Percentiles rank a stretch among this genome's conserved stretches.
These are phyloP conservation scores for Cadophora gregata DNA, from an alignment of 2,329 filamentous ascomycete species.

Conservation along the genomic window DNA sequence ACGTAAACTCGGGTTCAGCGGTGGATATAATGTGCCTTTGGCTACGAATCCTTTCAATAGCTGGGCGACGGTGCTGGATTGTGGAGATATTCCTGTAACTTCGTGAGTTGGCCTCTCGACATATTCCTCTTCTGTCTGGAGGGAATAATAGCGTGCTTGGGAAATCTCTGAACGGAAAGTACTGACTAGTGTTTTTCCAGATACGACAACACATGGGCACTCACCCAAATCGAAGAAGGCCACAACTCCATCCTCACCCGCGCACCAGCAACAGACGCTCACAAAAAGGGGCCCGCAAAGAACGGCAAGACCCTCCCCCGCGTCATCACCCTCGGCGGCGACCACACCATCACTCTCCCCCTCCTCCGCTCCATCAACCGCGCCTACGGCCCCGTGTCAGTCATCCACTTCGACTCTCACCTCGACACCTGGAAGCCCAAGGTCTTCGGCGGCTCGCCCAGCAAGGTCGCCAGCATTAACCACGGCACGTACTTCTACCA, in stretches of 20 bases:
- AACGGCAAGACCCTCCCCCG: constrained; percentile 78
- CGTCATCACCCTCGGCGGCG: constrained; percentile 76
- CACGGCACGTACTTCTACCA: constrained; percentile 92
- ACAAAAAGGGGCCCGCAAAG: constrained; percentile 70
- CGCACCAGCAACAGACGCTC: constrained; percentile 70
- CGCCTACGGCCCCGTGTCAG: constrained; percentile 64
- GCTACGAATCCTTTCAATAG: constrained; percentile 80
- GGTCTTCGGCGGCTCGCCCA: constrained; percentile 83
- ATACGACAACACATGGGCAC: constrained; percentile 82
- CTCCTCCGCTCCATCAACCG: constrained; percentile 65
- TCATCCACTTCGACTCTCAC: constrained; percentile 68
- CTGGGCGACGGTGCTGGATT: constrained; percentile 82
- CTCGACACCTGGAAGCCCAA: constrained; percentile 82
- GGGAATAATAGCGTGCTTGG: background rate
- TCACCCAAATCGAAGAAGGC: constrained; percentile 85
- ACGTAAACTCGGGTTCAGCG: constrained; percentile 59
- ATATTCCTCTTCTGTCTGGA: background rate
- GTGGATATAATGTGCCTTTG: constrained; percentile 85
- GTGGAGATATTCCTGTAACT: constrained; percentile 84
- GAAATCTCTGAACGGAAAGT: background rate
- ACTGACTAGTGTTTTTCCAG: constrained; percentile 48
- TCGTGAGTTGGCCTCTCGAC: constrained; percentile 60
- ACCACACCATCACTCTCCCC: constrained; percentile 67
- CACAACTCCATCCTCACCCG: constrained; percentile 78
- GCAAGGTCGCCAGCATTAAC: constrained; percentile 78